phyloP scores from a whole-genome alignment of 805 yeast genomes.

The Myxozyma nipponensis region DNA sequence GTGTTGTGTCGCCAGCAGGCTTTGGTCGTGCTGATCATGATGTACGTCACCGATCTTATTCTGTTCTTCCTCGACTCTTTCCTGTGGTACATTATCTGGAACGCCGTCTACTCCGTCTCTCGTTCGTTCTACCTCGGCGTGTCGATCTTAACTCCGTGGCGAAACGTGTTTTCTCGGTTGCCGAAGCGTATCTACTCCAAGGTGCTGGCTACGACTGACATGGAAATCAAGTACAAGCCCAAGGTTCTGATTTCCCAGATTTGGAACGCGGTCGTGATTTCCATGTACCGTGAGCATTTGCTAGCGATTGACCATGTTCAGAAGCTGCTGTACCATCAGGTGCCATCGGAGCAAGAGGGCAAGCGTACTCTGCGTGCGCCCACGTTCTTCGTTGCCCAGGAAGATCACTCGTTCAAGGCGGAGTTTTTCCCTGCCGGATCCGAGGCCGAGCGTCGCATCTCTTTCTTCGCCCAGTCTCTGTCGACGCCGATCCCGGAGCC shows the following conservation, averaged over 20 bases:
- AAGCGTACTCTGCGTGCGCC: conserved; percentile 98
- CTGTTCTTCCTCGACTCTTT: conserved; percentile 98
- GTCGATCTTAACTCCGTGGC: conserved; percentile 98
- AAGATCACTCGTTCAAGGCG: conserved; percentile 88
- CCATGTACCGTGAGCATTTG: conserved; percentile 99
- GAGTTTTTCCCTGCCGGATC: conserved; percentile 96
- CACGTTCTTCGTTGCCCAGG: conserved; percentile 96
- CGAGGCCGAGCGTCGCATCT: conserved; percentile 99
- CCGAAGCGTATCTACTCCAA: conserved; percentile 99
- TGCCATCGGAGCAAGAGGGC: conserved; percentile 96
- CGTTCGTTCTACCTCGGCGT: conserved; percentile 98
- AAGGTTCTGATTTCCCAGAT: conserved; percentile 97
- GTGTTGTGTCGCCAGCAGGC: conserved; percentile 80
- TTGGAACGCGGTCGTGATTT: conserved; percentile 98
- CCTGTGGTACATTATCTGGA: conserved; percentile 96
- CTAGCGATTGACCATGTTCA: conserved; percentile 98
- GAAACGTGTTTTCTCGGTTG: conserved; percentile 94
- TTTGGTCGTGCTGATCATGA: conserved; percentile 82
- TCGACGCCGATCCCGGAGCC: conserved; percentile 99
- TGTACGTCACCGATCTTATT: conserved; percentile 87
- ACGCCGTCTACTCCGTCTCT: conserved; percentile 93
- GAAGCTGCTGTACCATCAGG: conserved; percentile 95
- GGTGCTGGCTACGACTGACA: conserved; percentile 95
- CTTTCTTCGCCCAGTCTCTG: conserved; percentile 97
- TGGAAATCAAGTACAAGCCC: conserved; percentile 98